Evolutionary conservation across 1,284 basidiomycete genomes (phyloP).

Genomic region (Abortiporus biennis): DNA sequence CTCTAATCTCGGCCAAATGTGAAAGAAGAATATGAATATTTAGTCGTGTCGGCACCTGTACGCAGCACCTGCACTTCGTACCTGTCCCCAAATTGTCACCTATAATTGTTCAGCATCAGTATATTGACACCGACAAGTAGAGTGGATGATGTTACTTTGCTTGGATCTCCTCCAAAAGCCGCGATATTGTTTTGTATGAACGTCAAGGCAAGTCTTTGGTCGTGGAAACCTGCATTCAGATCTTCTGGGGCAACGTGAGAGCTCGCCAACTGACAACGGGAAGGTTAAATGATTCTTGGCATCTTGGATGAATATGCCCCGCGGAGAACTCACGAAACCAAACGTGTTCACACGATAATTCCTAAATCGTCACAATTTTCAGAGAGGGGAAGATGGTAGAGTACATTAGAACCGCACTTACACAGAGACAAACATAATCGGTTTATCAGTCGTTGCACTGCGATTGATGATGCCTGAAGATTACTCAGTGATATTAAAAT

Average conservation of each 20-base stretch:
- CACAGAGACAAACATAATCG: constrained; percentile 51
- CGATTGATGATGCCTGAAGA: constrained; percentile 39
- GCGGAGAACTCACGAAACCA: constrained; percentile 40
- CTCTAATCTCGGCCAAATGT: no score
- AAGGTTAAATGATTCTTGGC: constrained; percentile 2
- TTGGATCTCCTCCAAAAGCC: constrained; percentile 58
- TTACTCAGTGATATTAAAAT: neutral
- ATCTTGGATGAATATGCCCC: neutral
- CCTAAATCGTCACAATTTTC: constrained; percentile 21
- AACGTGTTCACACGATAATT: constrained; percentile 57
- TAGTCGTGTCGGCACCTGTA: no score
- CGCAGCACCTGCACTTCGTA: no score
- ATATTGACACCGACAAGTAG: neutral
- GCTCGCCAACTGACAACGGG: constrained; percentile 39
- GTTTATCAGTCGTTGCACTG: constrained; percentile 40
- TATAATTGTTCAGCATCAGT: constrained; percentile 16
- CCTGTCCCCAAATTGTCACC: constrained; percentile 61
- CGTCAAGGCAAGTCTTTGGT: constrained; percentile 48
- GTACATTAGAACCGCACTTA: constrained; percentile 20
- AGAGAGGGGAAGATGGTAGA: constrained; percentile 1
- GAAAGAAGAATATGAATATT: no score
- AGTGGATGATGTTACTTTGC: constrained; percentile 32
- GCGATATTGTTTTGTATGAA: constrained; percentile 60
- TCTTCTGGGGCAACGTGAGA: constrained; percentile 38
- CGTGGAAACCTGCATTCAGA: constrained; percentile 48